These are phyloP conservation scores for Alternaria ethzedia DNA, from an alignment of 2,329 filamentous ascomycete genomes.

Conservation along the genomic window DNA sequence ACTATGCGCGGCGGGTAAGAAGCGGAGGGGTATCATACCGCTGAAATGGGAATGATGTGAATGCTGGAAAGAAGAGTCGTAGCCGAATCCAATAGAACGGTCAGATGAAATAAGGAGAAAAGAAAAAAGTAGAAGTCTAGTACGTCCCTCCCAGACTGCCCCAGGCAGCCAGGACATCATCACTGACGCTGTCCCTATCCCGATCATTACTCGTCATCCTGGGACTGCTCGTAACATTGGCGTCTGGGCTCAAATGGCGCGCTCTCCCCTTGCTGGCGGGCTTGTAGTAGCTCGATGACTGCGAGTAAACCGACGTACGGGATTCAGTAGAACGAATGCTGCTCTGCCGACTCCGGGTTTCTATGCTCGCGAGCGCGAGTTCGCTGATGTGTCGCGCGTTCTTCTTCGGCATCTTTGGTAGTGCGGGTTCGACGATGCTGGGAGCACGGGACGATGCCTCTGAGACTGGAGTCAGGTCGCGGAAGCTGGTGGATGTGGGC, in stretches of 20 bases:
- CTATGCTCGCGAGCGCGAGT: conserved; percentile 18
- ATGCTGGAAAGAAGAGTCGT: not conserved
- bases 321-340: conserved; percentile 26
- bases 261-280: conserved; percentile 18
- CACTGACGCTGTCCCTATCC: conserved; percentile 49
- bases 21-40: not conserved
- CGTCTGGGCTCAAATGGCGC: conserved; percentile 28
- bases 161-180: conserved; percentile 57
- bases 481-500: conserved; percentile 10
- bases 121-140: not conserved
- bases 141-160: conserved; percentile 52
- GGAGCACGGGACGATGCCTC: conserved; percentile 31
- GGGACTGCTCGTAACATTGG: conserved; percentile 31
- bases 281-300: conserved; percentile 11
- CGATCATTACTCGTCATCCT: conserved; percentile 19
- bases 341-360: conserved; percentile 25
- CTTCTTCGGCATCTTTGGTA: conserved; percentile 22
- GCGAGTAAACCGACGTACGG: conserved; percentile 23
- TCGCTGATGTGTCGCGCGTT: conserved; percentile 23
- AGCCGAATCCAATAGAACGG: too few species aligned
- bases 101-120: not conserved
- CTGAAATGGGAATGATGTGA: not conserved
- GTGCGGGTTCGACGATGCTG: conserved; percentile 27
- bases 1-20: not conserved
- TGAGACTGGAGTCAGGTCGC: conserved; percentile 29